Evolutionary conservation across 352 stramenopile genomes (phyloP).

Genomic region (Phytophthora sp.): DNA sequence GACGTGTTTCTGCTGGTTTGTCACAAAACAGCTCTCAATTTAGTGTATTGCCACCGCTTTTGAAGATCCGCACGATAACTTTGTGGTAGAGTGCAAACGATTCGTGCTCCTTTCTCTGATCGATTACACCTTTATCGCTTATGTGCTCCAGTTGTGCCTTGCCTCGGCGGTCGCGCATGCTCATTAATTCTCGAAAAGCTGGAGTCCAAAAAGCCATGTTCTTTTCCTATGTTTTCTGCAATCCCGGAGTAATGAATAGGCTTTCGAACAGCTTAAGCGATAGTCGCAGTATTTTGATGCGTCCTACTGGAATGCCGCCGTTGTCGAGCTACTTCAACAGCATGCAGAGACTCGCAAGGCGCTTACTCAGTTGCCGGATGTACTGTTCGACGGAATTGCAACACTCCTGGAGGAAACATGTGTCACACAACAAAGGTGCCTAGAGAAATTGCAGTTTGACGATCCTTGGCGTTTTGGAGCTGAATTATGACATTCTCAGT

Average conservation of each 20-base stretch:
- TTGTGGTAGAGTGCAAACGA: not conserved
- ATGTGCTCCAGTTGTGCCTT: slow-evolving; percentile 17
- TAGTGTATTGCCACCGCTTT: slow-evolving; percentile 17
- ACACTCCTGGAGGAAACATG: slow-evolving; percentile 14
- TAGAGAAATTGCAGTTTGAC: not conserved
- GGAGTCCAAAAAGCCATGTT: not conserved
- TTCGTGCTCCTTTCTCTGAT: slow-evolving; percentile 4
- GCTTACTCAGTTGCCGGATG: not conserved
- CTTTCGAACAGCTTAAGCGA: no score
- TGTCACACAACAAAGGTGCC: not conserved
- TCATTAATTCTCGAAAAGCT: not conserved
- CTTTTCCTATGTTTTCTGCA: not conserved
- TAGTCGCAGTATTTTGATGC: not conserved
- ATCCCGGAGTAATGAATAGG: not conserved
- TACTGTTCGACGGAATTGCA: not conserved
- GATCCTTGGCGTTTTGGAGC: slow-evolving; percentile 1
- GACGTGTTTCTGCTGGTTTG: no score
- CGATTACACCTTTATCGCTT: not conserved
- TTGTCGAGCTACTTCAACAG: no score
- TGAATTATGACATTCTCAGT: not conserved
- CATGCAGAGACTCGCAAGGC: no score
- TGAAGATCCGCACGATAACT: not conserved
- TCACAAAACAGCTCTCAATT: no score
- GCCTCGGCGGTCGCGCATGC: slow-evolving; percentile 13
- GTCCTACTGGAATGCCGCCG: no score